phyloP scores from a whole-genome alignment of 805 yeast genomes.

The Maudiozyma bulderi region DNA sequence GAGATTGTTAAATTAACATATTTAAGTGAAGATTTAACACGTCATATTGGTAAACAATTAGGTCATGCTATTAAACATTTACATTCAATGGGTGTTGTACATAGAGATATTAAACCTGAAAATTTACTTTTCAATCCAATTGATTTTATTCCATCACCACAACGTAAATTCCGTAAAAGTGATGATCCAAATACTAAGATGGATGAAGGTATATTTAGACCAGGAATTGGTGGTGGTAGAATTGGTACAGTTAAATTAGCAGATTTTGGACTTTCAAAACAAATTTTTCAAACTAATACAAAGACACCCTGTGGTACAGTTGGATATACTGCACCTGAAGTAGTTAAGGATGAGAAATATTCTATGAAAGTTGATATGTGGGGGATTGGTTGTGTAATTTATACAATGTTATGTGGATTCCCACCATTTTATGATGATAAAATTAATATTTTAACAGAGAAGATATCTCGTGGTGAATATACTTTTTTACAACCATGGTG shows the following conservation, averaged over 20 bases:
- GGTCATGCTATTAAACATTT: constrained; percentile 56
- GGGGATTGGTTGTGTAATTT: constrained; percentile 95
- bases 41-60: constrained; percentile 56
- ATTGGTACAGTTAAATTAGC: constrained; percentile 86
- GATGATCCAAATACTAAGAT: constrained; percentile 60
- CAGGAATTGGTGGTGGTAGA: constrained; percentile 85
- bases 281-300: constrained; percentile 77
- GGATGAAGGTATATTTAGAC: constrained; percentile 80
- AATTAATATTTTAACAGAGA: constrained; percentile 57
- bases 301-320: constrained; percentile 99
- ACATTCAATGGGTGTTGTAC: constrained; percentile 72
- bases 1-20: constrained; percentile 60
- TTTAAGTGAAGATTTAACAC: constrained; percentile 52
- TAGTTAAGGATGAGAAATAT: constrained; percentile 85
- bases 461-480: constrained; percentile 63
- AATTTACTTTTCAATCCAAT: constrained; percentile 59
- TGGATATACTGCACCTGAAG: constrained; percentile 97
- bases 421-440: constrained; percentile 86
- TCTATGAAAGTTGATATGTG: constrained; percentile 96
- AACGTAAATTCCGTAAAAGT: constrained; percentile 40
- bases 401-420: constrained; percentile 90
- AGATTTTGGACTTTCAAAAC: constrained; percentile 90
- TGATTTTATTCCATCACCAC: constrained; percentile 36
- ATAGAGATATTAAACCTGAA: constrained; percentile 78
- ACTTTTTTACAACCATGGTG: constrained; percentile 80